These are phyloP conservation scores for Lizonia empirigonia DNA, from an alignment of 2,329 filamentous ascomycete species.

Conservation along the genomic window DNA sequence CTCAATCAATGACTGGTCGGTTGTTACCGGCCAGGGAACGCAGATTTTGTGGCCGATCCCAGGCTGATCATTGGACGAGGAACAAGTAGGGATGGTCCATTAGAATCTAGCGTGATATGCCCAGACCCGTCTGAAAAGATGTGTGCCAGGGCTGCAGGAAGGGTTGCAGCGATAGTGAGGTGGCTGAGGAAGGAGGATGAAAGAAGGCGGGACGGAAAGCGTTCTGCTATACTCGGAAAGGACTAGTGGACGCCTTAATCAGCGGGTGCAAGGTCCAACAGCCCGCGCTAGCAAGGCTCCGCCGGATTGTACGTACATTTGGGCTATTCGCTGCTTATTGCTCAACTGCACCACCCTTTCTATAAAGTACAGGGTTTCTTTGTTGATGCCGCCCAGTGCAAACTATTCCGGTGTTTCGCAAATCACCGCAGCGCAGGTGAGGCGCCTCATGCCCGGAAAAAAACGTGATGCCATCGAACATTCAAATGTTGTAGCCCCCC, in stretches of 20 bases:
- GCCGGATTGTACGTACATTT: slow-evolving; percentile 1
- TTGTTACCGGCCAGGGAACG: slow-evolving; percentile 26
- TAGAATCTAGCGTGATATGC: slow-evolving; percentile 12
- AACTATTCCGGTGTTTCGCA: neutral
- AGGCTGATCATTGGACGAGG: slow-evolving; percentile 30
- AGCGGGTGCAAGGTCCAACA: slow-evolving; percentile 6
- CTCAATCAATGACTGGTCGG: slow-evolving; percentile 22
- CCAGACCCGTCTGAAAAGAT: slow-evolving; percentile 8
- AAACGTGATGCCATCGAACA: neutral
- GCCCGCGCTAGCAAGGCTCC: neutral
- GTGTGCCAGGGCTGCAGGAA: slow-evolving; percentile 13
- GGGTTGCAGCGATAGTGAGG: slow-evolving; percentile 14
- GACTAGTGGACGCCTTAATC: slow-evolving; percentile 6
- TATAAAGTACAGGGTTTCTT: slow-evolving; percentile 1
- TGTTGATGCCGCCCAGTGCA: neutral
- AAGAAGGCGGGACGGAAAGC: slow-evolving; percentile 13
- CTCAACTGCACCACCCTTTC: neutral
- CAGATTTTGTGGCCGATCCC: slow-evolving; percentile 16
- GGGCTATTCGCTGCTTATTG: neutral
- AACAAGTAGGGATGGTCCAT: slow-evolving; percentile 15
- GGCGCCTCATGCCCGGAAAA: neutral
- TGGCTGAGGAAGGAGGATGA: slow-evolving; percentile 16
- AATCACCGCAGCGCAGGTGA: slow-evolving; percentile 2
- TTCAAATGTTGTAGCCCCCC: slow-evolving; percentile 25
- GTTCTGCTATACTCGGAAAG: neutral